Conservation (phyloP, 371 early-diverging fungal genomes). For the Mucor plumbeus region DNA sequence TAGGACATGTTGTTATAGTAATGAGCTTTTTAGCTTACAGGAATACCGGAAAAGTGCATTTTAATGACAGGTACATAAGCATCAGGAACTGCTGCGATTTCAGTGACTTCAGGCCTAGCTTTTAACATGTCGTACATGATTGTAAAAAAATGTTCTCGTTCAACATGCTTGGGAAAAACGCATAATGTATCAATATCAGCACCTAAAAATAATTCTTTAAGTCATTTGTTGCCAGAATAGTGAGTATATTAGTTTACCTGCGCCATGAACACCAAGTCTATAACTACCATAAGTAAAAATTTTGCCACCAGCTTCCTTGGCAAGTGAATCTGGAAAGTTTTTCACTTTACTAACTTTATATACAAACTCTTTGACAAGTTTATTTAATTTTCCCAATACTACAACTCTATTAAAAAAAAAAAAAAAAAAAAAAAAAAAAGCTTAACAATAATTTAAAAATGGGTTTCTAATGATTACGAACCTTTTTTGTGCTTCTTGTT, state of each 20-base stretch:
- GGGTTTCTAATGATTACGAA: slow-evolving; percentile 2
- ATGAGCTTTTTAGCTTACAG: slow-evolving; percentile 52
- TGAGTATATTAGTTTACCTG: slow-evolving; percentile 55
- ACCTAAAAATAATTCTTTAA: slow-evolving; percentile 55
- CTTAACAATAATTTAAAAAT: too few relatives aligned
- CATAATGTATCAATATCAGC: slow-evolving; percentile 99
- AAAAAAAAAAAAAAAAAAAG: too few relatives aligned
- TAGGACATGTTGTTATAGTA: too few relatives aligned
- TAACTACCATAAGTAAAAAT: slow-evolving; percentile 99
- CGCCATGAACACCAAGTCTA: slow-evolving; percentile 97
- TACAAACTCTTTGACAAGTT: slow-evolving; percentile 92
- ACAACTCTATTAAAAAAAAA: slow-evolving; percentile 64
- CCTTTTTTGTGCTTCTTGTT: slow-evolving; percentile 64
- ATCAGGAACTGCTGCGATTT: slow-evolving; percentile 88
- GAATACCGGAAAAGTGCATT: slow-evolving; percentile 91
- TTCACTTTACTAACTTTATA: slow-evolving; percentile 69
- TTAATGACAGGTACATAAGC: slow-evolving; percentile 99
- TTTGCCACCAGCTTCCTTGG: slow-evolving; percentile 93
- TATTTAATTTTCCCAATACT: slow-evolving; percentile 87
- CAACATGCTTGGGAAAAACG: slow-evolving; percentile 94
- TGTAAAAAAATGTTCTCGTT: slow-evolving; percentile 95
- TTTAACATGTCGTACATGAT: slow-evolving; percentile 90
- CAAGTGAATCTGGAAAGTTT: slow-evolving; percentile 79
- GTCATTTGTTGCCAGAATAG: background rate
- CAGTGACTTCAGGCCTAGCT: slow-evolving; percentile 84